Base-by-base conservation (phyloP, 2,329 filamentous ascomycete genomes). In the Emericellopsis cladophorae region DNA sequence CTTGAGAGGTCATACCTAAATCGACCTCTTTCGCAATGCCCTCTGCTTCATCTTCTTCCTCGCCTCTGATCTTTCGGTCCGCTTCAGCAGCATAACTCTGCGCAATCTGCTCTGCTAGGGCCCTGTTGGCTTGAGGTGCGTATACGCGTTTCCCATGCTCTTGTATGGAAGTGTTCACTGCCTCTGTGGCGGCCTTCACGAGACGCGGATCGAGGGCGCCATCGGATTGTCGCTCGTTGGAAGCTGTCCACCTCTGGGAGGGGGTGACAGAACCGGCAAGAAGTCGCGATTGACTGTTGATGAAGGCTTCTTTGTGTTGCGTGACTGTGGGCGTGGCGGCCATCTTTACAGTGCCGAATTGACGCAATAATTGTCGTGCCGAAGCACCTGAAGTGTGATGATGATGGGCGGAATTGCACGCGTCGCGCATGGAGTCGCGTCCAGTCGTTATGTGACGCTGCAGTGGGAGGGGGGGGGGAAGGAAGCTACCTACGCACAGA, bases 81-180 rank as follows among this genome's bases (percentile, higher is more conserved):
- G 59, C 61, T 12, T 62, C 60, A 6, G 58, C 58, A 56, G 70
- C 70, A 55, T 85, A 86, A 36, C 83, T 60, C 37, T 61, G 59
- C 57, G 84, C 79, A 34, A 87, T 76, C 61, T 87, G 81, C 62
- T 84, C 80, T 2, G 81, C 80, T 15, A 86, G 72, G 50, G 84
- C 79, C 31, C 81, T 72, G 40, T 72, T 76, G n/a, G 81, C 79
- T 49, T 82, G 78, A 0, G 79, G 72, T 14, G 77, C 71, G 54
- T 84, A 84, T 5, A 77, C 76, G 42, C 77, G 70, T 31, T 73
- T 74, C 24, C 70, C 70, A 54, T 87, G 82, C 48, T 81, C 76
- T 47, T 73, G 70, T 12, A 85, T 60, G 14, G 68, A 60, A 44
- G 77, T 71, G 53, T 84, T 83, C 11, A 84, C 63, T 33, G 67